Base-by-base conservation (phyloP, 148 eudicot species). In the Linanthus parryae region DNA sequence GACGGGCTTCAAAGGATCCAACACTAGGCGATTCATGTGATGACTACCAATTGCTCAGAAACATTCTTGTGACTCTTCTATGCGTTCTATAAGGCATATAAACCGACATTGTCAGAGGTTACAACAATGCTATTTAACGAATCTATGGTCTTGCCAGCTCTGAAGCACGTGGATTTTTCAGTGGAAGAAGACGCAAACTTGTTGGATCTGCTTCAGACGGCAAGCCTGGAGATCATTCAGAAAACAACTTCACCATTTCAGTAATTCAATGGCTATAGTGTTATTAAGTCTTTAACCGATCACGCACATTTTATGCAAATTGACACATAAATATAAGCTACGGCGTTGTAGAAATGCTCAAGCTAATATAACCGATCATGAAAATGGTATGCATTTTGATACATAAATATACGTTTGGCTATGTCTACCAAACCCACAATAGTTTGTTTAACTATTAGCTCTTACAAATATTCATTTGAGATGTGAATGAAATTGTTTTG, bases 41-140 rank as follows among this genome's bases (percentile, higher is more conserved):
- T 6, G 7, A 13, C 53, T 42, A 57, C 0, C 43, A 57, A 18
- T 20, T 61, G 29, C 30, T 63, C 30, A 57, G 75, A 52, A 56
- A 54, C 26, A 48, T 73, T 48, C 66, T 61, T 28, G 65, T 74
- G 3, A 71, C 61, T 42, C 69, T 74, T 47, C 20, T 73, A n/a
- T 73, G 78, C 31, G 73, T 73, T 36, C 67, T 60, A 54, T 61
- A 60, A 39, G 49, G 57, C 23, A 0, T 65, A 75, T 50, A 54
- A 75, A 28, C 80, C 80, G n/a, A 59, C 60, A 15, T 66, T 63
- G 62, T 48, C 57, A 2, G 61, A 56, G 7, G 57, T 75, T 38
- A 42, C 66, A 14, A 34, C 64, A 0, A 70, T 66, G 70, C 69
- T 75, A 22, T 43, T 30, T 7, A 70, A 67, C 54, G 65, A 39